Base-by-base conservation (phyloP, 2,329 filamentous ascomycete genomes). In the Penicillium sp. region DNA sequence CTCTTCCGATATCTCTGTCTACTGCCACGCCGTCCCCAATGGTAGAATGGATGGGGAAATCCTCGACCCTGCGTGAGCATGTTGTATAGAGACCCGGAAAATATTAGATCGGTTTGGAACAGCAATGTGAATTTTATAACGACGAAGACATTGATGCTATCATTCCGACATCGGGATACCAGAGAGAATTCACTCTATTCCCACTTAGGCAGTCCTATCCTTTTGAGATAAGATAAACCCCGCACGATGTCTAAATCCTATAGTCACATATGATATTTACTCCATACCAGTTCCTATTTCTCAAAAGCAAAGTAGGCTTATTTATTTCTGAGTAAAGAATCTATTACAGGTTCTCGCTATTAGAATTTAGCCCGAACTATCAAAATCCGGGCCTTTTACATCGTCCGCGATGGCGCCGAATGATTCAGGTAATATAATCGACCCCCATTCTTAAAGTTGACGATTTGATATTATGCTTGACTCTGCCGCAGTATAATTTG, bases 191-290 rank as follows among this genome's bases (percentile, higher is more conserved):
- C 25, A 23, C 31, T 53, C 36, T 27, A 36, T 29, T 33, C 54
- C 54, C 36, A 58, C 19, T 44, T 12, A 49, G 57, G 60, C 55
- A 61, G 23, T 23, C 52, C 21, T 50, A 56, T 21, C 58, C 58
- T 41, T 41, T 42, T 39, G 15, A 42, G 50, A 60, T 57, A 61
- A 62, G 57, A 62, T 56, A 56, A 54, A 64, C 64, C 64, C 64
- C 64, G 64, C 64, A 62, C 56, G 17, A 45, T 31, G 12, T 12
- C 19, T 36, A 23, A n/a, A n/a, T n/a, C n/a, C n/a, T n/a, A n/a
- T n/a, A n/a, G n/a, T n/a, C 5, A n/a, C 35, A 21, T 9, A 36
- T 48, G 23, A n/a, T 12, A 36, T 42, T 2, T 23, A 27, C 7
- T 27, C 4, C 2, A 10, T 27, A 23, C 8, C 27, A 36, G 45